Evolutionary conservation across 345 rosid species (phyloP).

Genomic region (Kernera saxatilis): DNA sequence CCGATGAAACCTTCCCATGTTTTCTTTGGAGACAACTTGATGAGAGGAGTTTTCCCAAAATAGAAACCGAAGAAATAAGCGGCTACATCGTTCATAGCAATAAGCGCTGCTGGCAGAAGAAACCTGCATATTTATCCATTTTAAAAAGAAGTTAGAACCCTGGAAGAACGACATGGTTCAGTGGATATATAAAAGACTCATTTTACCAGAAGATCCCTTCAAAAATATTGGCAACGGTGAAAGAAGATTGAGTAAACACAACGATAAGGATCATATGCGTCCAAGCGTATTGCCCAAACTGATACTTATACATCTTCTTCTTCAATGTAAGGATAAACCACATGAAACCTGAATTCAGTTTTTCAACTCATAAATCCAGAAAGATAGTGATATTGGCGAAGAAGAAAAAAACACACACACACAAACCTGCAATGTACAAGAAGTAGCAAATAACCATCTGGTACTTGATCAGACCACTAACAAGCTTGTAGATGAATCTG

Average conservation of each 20-base stretch:
- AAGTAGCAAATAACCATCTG: slow-evolving; percentile 87
- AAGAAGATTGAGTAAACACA: slow-evolving; percentile 87
- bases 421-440: slow-evolving; percentile 80
- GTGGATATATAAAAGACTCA: neutral
- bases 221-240: slow-evolving; percentile 86
- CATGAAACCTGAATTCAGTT: slow-evolving; percentile 59
- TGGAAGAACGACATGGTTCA: neutral
- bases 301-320: slow-evolving; percentile 97
- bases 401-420: neutral
- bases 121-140: slow-evolving; percentile 49
- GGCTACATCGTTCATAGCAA: slow-evolving; percentile 80
- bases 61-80: slow-evolving; percentile 91
- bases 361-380: neutral
- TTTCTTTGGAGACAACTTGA: slow-evolving; percentile 91
- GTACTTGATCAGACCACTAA: slow-evolving; percentile 79
- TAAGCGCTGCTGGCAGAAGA: slow-evolving; percentile 90
- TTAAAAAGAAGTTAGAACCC: slow-evolving; percentile 45
- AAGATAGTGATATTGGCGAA: neutral
- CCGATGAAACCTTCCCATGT: slow-evolving; percentile 99
- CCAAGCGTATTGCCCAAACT: slow-evolving; percentile 98
- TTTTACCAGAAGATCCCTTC: slow-evolving; percentile 96
- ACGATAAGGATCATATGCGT: slow-evolving; percentile 96
- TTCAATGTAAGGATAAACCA: slow-evolving; percentile 95
- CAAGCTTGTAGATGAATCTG: slow-evolving; percentile 64
- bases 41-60: slow-evolving; percentile 88